Evolutionary conservation across 2,329 filamentous ascomycete genomes (phyloP), one percentile per base, ranked within the genome.

Genomic region (Trichoderma pleuroti): DNA sequence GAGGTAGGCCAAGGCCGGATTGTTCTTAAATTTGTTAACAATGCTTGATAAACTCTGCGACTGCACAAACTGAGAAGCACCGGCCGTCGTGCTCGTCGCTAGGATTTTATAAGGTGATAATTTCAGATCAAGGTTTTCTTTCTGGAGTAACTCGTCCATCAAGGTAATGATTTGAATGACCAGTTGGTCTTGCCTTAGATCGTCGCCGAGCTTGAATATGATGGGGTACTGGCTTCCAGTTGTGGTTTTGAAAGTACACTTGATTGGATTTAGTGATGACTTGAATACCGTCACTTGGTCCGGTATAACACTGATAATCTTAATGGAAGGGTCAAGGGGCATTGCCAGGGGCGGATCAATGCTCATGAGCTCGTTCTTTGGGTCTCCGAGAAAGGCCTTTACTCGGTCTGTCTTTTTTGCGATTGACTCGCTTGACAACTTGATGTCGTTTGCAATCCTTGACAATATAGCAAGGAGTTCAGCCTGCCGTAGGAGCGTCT

Each of bases 151-250:
- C 71, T 95, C 93, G 77, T 99, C 96, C 96, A 99, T 99, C 18
- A 99, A 87, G 0, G 93, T 97, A 79, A 99, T 98, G 77, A 98
- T 98, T 77, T 90, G 96, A 68, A 99, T 97, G 42, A 99, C 95
- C 3, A 99, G 88, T 78, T 99, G 96, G 78, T 99, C 96, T 81
- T 99, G 96, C 16, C 96, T 92, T 65, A 99, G 85, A 78, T 99
- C 96, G 78, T 99, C 96, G 42, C 96, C 96, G 1, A 94, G 94
- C 81, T 99, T 99, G 88, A 99, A 99, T 67, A 98, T 92, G 73
- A 99, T 92, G 11, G 95, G 92, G 78, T 98, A 99, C 72, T 91
- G 92, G 49, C 86, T 87, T 9, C 92, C 93, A 2, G 88, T 88
- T 0, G 88, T 86, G 0, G 94, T 97, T 77, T 92, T 94, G 83